A percentile compares a stretch with the other conserved stretches of the same genome.
These are phyloP conservation scores for Lophiotrema nucula DNA, from an alignment of 495 filamentous ascomycete genomes.

Conservation along the genomic window DNA sequence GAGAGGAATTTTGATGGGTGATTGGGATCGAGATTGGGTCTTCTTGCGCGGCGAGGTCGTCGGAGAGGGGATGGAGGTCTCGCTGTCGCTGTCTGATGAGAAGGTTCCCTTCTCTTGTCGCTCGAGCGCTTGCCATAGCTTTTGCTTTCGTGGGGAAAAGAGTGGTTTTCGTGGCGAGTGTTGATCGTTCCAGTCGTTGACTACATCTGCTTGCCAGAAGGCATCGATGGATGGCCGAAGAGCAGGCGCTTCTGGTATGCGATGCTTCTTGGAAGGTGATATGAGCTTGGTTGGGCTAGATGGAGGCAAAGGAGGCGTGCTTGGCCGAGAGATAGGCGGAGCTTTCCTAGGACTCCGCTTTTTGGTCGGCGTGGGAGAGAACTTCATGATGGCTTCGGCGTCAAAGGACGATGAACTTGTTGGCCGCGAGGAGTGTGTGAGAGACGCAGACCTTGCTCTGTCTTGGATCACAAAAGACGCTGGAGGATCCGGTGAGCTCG, in stretches of 20 bases:
- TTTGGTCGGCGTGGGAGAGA: conserved; percentile 37
- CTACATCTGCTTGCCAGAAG: conserved; percentile 75
- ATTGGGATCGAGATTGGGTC: conserved; percentile 27
- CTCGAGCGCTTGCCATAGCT: conserved; percentile 9
- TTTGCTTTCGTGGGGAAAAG: conserved; percentile 37
- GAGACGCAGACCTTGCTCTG: not conserved
- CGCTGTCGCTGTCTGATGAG: conserved; percentile 8
- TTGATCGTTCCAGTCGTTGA: conserved; percentile 80
- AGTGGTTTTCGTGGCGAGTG: conserved; percentile 67
- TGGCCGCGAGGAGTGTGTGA: conserved; percentile 21
- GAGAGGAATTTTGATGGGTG: conserved; percentile 41
- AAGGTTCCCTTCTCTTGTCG: not conserved
- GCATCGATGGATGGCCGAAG: conserved; percentile 65
- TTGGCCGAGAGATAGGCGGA: conserved; percentile 22
- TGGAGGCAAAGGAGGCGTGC: conserved; percentile 38
- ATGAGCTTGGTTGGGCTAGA: conserved; percentile 49
- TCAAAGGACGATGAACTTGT: conserved; percentile 34
- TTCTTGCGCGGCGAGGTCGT: conserved; percentile 42
- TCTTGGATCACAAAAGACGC: not conserved
- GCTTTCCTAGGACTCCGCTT: conserved; percentile 33
- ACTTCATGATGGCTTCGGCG: conserved; percentile 22
- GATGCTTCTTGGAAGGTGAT: conserved; percentile 53
- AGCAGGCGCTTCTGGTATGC: conserved; percentile 57
- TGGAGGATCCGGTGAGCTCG: conserved; percentile 10
- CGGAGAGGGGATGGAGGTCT: conserved; percentile 20